These are phyloP conservation scores for Ogataea polymorpha DNA, from an alignment of 805 yeast species.

Conservation along the genomic window DNA sequence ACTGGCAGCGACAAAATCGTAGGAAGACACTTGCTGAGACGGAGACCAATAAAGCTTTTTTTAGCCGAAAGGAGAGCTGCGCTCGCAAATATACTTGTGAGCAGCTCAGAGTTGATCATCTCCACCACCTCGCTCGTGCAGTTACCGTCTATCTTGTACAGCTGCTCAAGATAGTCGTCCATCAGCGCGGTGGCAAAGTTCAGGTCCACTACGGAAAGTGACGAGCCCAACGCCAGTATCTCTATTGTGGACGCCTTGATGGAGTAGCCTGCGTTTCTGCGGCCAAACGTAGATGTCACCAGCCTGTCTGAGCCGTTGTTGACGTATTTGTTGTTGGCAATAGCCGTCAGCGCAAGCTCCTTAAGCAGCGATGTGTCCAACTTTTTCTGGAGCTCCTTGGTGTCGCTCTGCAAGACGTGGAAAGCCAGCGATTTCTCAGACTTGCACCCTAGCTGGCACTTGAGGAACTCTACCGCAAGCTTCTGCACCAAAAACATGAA, in stretches of 20 bases:
- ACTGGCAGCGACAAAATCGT: constrained; percentile 54
- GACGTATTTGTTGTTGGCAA: constrained; percentile 22
- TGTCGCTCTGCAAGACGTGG: constrained; percentile 12
- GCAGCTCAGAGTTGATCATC: constrained; percentile 45
- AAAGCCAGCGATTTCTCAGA: constrained; percentile 12
- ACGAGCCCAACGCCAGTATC: constrained; percentile 55
- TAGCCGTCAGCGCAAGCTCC: constrained; percentile 16
- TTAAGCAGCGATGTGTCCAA: constrained; percentile 15
- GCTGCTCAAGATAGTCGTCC: constrained; percentile 42
- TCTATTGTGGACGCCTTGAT: constrained; percentile 43
- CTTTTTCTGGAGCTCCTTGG: constrained; percentile 9
- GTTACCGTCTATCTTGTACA: constrained; percentile 25
- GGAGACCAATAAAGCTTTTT: constrained; percentile 42
- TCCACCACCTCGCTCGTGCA: constrained; percentile 53
- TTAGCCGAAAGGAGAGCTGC: constrained; percentile 31
- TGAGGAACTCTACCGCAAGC: constrained; percentile 25
- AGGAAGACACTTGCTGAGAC: constrained; percentile 37
- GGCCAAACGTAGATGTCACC: constrained; percentile 23
- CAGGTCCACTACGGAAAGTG: constrained; percentile 43
- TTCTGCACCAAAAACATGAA: constrained; percentile 27
- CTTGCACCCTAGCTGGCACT: constrained; percentile 15
- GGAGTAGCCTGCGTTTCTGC: constrained; percentile 26
- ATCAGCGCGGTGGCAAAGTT: constrained; percentile 44
- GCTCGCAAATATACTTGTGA: constrained; percentile 35
- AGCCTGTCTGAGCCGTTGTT: constrained; percentile 25